Evolutionary conservation across 2,329 filamentous ascomycete species (phyloP).

Genomic region (Coleophoma eucalyptorum): DNA sequence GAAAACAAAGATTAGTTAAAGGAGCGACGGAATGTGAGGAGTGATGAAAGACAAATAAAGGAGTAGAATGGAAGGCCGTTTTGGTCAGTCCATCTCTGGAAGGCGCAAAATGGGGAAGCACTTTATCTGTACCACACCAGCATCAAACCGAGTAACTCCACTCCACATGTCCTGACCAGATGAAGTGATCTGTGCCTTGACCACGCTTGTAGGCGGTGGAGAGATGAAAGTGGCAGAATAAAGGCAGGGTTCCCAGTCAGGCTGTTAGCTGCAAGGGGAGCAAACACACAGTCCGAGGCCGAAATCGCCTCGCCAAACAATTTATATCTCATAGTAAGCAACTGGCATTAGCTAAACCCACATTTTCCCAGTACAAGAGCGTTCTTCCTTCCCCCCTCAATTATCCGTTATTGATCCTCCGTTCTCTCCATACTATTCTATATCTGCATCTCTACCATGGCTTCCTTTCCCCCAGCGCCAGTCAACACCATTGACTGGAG

Average conservation of each 20-base stretch:
- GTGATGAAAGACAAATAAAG: background rate
- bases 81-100: too few species aligned
- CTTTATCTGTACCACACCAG: too few species aligned
- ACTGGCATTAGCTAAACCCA: background rate
- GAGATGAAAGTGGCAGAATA: too few species aligned
- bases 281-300: background rate
- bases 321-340: background rate
- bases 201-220: too few species aligned
- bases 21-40: background rate
- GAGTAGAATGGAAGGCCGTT: too few species aligned
- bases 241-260: background rate
- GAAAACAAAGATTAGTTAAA: background rate
- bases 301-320: background rate
- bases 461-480: slow-evolving; percentile 69
- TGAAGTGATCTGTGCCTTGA: too few species aligned
- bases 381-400: background rate
- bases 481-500: slow-evolving; percentile 85
- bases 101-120: too few species aligned
- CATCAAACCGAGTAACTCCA: too few species aligned
- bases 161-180: too few species aligned
- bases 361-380: background rate
- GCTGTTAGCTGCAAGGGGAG: background rate
- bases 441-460: slow-evolving; percentile 20
- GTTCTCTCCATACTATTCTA: background rate
- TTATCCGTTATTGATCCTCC: background rate